Conservation (phyloP, 371 early-diverging fungal genomes). For the Mucor ambiguus region DNA sequence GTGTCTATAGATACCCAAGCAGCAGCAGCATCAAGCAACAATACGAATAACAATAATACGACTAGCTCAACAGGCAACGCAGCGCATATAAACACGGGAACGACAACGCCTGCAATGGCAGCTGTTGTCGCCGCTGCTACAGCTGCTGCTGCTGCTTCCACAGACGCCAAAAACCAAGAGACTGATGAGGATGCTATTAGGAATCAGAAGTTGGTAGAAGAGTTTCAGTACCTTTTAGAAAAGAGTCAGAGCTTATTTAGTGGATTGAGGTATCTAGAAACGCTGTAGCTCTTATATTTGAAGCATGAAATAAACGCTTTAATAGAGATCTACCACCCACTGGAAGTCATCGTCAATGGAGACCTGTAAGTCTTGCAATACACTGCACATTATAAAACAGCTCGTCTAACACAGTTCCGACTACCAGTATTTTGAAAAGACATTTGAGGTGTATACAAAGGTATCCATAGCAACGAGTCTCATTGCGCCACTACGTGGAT, state of each 20-base stretch:
- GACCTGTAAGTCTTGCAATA: constrained; percentile 42
- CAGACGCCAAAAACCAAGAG: not conserved
- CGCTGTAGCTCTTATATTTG: not conserved
- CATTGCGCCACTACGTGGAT: not conserved
- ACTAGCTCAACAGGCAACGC: not conserved
- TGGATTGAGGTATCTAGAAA: constrained; percentile 73
- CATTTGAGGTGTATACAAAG: constrained; percentile 96
- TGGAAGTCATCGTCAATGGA: constrained; percentile 79
- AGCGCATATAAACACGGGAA: not conserved
- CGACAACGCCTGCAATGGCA: not conserved
- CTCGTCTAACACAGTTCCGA: not conserved
- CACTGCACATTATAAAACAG: not conserved
- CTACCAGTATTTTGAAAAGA: constrained; percentile 86
- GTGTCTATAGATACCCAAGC: not conserved
- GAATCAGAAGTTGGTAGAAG: constrained; percentile 67
- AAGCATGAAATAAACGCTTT: not conserved
- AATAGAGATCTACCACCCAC: constrained; percentile 75
- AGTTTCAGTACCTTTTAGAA: constrained; percentile 94
- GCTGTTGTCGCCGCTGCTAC: not conserved
- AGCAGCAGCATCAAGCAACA: not conserved
- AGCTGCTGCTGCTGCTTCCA: not conserved
- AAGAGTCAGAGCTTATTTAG: constrained; percentile 96
- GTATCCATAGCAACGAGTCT: constrained; percentile 23
- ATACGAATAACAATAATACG: not conserved
- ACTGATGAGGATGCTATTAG: constrained; percentile 40